Evolutionary conservation across 352 stramenopile genomes (phyloP), one percentile per base, ranked within the genome.

Genomic region (Phytopythium delawarense): DNA sequence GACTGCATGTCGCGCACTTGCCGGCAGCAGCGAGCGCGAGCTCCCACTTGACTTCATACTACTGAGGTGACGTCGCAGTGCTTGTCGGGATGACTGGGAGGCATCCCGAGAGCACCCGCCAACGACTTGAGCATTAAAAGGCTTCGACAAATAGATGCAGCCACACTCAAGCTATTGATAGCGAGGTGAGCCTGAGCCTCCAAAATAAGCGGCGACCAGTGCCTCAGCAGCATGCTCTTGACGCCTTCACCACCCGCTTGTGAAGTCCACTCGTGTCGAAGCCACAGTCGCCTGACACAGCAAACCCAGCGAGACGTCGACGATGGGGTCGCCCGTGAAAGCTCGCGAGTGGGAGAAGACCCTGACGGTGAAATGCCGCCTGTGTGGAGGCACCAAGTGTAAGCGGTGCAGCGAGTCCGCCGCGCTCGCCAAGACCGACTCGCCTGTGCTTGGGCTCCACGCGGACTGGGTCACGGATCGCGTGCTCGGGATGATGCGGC

Each of bases 401-500:
- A 94, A 94, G 57, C 76, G 87, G 7, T 97, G 89, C 67, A 93
- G 87, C 61, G 81, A 92, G 65, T 87, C 73, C 61, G 81, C 85
- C 11, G 82, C 84, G 21, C 60, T 92, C 49, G 74, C 80, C 42
- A 91, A 94, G 74, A 77, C 64, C 12, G 74, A 92, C 66, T 89
- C 79, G 18, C 82, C 87, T 0, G 78, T 96, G n/a, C 67, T 70
- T 7, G 86, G 87, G 1, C 66, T 97, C 7, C 89, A 97, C 51
- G 84, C 84, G n/a, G 79, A 94, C 74, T 96, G 84, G 88, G 84
- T 96, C 21, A 89, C 84, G 0, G 83, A 96, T 48, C 84, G 80
- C 40, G 82, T 96, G 9, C 72, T 97, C 37, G 88, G 79, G n/a
- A 96, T 96, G 87, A 95, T 96, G 84, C 76, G 89, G 25, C 89